Evolutionary conservation across 495 filamentous ascomycete genomes (phyloP), one percentile per base, ranked within the genome.

Genomic region (Penicillium fimorum): DNA sequence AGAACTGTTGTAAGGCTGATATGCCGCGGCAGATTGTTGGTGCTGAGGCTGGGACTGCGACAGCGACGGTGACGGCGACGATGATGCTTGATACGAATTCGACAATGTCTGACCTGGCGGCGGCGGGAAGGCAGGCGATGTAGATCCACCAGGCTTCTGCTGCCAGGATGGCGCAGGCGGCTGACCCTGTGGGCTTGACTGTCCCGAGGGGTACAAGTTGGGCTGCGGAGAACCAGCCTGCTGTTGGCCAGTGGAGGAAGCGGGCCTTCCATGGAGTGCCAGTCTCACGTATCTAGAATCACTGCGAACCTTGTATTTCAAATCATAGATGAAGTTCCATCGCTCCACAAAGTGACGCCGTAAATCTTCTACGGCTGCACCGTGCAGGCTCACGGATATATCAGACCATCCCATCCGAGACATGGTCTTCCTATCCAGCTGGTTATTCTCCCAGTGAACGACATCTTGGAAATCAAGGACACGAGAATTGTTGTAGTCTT

Each of bases 361-460:
- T 17, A 97, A 74, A 65, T 91, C 93, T 50, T 88, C 78, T 0
- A 95, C 86, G 11, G 87, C 87, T 0, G 88, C 88, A 0, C 93
- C 93, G n/a, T 79, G 80, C 25, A 97, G 62, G 54, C 87, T 91
- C 30, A 97, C 74, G 29, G 89, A 87, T 53, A 97, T 81, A 72
- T 97, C 93, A 24, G 89, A 87, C 92, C 92, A 96, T 10, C 93
- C 93, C 91, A 97, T 96, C 48, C 93, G 83, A 10, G 90, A 89
- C 70, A 75, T 88, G 59, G 82, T 82, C 44, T 84, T 88, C 18
- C 93, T 83, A 59, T 92, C 86, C 18, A 97, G 80, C 63, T 96
- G 88, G 66, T 97, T 97, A 40, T 91, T 80, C 43, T 96, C 81
- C 82, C 86, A 96, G 52, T 95, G 81, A 3, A 81, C 68, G 11